Evolutionary conservation across 1,139 yeast species (phyloP).

Genomic region (Magnusiomyces suaveolens): DNA sequence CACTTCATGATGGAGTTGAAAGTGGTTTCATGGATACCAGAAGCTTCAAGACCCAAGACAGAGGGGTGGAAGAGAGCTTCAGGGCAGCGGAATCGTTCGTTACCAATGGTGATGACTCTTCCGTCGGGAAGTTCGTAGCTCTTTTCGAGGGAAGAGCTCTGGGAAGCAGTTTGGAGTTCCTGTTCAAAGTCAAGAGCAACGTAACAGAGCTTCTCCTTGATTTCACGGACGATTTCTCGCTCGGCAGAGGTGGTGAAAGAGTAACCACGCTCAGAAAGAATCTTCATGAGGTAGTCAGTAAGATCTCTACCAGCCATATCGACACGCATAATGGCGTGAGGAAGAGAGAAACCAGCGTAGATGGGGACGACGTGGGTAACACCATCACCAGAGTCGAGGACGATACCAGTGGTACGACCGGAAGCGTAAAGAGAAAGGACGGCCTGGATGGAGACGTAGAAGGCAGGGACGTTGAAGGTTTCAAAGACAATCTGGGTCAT

Average conservation of each 20-base stretch:
- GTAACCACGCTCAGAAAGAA: constrained; percentile 97
- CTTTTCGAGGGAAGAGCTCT: constrained; percentile 96
- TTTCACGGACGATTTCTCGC: constrained; percentile 99
- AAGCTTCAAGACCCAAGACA: constrained; percentile 93
- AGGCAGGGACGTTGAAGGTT: constrained; percentile 98
- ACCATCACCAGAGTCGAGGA: constrained; percentile 99
- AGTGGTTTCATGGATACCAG: constrained; percentile 99
- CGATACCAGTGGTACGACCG: constrained; percentile 99
- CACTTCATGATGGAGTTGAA: constrained; percentile 99
- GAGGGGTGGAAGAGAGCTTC: constrained; percentile 99
- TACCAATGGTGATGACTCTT: constrained; percentile 98
- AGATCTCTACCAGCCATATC: constrained; percentile 99
- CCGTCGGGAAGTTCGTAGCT: constrained; percentile 99
- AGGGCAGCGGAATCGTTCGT: constrained; percentile 99
- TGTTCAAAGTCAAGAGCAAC: constrained; percentile 94
- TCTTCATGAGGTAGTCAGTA: constrained; percentile 97
- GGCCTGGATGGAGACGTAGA: constrained; percentile 97
- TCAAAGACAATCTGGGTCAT: constrained; percentile 98
- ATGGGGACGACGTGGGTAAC: constrained; percentile 99
- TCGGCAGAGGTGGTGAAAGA: constrained; percentile 97
- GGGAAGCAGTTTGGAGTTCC: constrained; percentile 98
- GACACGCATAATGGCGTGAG: constrained; percentile 97
- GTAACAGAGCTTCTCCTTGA: constrained; percentile 97
- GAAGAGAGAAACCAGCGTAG: constrained; percentile 98
- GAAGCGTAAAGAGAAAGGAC: constrained; percentile 96